A percentile compares a stretch with the other conserved stretches of the same genome.
phyloP scores from a whole-genome alignment of 805 yeast genomes.

The Komagataella pastoris region DNA sequence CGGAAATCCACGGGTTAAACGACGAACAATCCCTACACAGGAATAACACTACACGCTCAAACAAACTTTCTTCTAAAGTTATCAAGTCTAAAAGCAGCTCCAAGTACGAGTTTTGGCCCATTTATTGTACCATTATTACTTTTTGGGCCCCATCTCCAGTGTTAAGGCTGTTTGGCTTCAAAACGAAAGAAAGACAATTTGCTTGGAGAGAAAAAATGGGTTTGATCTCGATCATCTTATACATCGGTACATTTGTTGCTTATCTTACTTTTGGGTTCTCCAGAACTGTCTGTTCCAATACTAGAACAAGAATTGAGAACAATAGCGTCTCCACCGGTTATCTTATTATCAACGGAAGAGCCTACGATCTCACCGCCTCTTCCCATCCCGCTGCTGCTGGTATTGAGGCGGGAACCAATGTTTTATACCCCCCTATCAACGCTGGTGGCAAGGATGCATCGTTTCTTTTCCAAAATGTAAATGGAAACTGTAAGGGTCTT shows the following conservation, averaged over 20 bases:
- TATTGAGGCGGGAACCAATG: slow-evolving; percentile 50
- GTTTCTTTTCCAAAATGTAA: slow-evolving; percentile 80
- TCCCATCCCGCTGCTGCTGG: slow-evolving; percentile 78
- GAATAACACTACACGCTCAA: slow-evolving; percentile 8
- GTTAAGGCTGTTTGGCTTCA: slow-evolving; percentile 61
- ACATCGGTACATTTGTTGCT: slow-evolving; percentile 68
- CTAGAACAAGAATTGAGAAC: slow-evolving; percentile 36
- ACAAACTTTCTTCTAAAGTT: slow-evolving; percentile 10
- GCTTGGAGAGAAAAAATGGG: slow-evolving; percentile 98
- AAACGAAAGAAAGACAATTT: slow-evolving; percentile 67
- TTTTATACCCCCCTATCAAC: slow-evolving; percentile 71
- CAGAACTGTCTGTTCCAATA: slow-evolving; percentile 54
- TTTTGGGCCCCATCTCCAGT: slow-evolving; percentile 87
- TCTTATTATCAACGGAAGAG: slow-evolving; percentile 71
- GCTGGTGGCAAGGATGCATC: slow-evolving; percentile 86
- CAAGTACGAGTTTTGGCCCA: slow-evolving; percentile 45
- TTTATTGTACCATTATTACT: slow-evolving; percentile 69
- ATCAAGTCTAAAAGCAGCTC: slow-evolving; percentile 6
- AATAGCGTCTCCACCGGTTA: slow-evolving; percentile 46
- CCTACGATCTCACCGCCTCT: slow-evolving; percentile 58
- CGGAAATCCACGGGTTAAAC: slow-evolving; percentile 45
- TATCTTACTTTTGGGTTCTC: slow-evolving; percentile 87
- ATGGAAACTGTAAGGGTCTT: slow-evolving; percentile 75
- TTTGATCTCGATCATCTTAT: slow-evolving; percentile 58
- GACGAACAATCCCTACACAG: slow-evolving; percentile 26